These are phyloP conservation scores for Fusarium coffeatum DNA, from an alignment of 2,329 filamentous ascomycete genomes.

Conservation along the genomic window DNA sequence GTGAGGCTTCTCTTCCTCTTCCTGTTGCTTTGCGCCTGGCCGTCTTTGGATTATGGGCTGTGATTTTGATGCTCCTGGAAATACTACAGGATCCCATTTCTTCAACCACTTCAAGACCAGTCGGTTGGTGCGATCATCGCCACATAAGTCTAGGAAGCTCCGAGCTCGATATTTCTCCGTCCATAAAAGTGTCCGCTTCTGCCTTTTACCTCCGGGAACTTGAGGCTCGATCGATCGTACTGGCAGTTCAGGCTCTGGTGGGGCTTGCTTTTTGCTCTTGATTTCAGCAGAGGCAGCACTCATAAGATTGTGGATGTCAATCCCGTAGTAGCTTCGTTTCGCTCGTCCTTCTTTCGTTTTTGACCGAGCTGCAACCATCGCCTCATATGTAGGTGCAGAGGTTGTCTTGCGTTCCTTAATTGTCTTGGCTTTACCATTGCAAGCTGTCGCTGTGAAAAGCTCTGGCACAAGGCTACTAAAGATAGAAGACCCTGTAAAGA, in stretches of 20 bases:
- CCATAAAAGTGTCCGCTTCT: slow-evolving; percentile 77
- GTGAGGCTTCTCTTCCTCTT: slow-evolving; percentile 79
- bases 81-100: slow-evolving; percentile 91
- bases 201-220: slow-evolving; percentile 50
- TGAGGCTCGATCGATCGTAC: slow-evolving; percentile 58
- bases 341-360: slow-evolving; percentile 74
- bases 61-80: slow-evolving; percentile 76
- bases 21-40: slow-evolving; percentile 56
- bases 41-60: slow-evolving; percentile 61
- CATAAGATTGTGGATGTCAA: slow-evolving; percentile 88
- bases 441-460: slow-evolving; percentile 62
- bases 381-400: slow-evolving; percentile 68
- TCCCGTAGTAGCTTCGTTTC: slow-evolving; percentile 85
- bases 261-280: slow-evolving; percentile 50
- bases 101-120: slow-evolving; percentile 94
- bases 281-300: slow-evolving; percentile 74
- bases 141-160: slow-evolving; percentile 92
- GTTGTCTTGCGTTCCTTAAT: slow-evolving; percentile 65
- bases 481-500: slow-evolving; percentile 48
- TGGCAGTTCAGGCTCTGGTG: slow-evolving; percentile 48
- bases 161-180: slow-evolving; percentile 96
- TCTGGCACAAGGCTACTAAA: slow-evolving; percentile 43
- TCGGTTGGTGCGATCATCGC: slow-evolving; percentile 93
- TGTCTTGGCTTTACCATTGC: slow-evolving; percentile 66
- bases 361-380: slow-evolving; percentile 75